Evolutionary conservation across 1,284 basidiomycete species (phyloP).

Genomic region (Cerioporus squamosus): DNA sequence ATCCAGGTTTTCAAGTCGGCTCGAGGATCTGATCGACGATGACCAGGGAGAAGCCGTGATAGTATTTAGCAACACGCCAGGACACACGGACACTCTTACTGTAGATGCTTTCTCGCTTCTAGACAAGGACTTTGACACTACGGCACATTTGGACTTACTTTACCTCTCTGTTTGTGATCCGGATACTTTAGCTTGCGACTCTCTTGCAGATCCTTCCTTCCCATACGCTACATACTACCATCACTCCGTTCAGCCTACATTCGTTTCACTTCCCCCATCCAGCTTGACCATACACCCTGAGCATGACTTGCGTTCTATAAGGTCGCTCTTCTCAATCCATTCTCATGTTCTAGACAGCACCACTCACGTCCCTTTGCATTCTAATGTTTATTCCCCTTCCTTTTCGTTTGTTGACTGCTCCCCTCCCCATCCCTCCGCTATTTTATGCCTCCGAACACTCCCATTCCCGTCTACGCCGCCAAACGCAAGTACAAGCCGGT

Average conservation of each 20-base stretch:
- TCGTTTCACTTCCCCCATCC: too few relatives aligned
- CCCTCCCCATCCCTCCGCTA: too few relatives aligned
- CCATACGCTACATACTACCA: neutral
- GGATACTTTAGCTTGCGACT: neutral
- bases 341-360: neutral
- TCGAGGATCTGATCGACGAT: constrained; percentile 11
- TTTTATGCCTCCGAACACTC: neutral
- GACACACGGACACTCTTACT: neutral
- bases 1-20: constrained; percentile 2
- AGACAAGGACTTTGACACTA: neutral
- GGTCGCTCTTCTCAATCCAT: constrained; percentile 2
- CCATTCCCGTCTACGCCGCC: neutral
- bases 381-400: too few relatives aligned
- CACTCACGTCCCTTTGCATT: neutral
- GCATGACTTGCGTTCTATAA: too few relatives aligned
- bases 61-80: neutral
- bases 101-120: constrained; percentile 8
- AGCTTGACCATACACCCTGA: too few relatives aligned
- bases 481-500: constrained; percentile 44
- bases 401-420: too few relatives aligned
- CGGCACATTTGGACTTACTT: constrained; percentile 1
- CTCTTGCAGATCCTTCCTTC: constrained; percentile 10
- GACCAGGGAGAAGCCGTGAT: constrained; percentile 8
- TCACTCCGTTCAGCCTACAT: too few relatives aligned
- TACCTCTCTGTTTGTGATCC: constrained; percentile 14